A percentile compares a stretch with the other conserved stretches of the same genome.
Evolutionary conservation across 208 protist genomes (phyloP).

Genomic region (Trypanosoma boissoni): DNA sequence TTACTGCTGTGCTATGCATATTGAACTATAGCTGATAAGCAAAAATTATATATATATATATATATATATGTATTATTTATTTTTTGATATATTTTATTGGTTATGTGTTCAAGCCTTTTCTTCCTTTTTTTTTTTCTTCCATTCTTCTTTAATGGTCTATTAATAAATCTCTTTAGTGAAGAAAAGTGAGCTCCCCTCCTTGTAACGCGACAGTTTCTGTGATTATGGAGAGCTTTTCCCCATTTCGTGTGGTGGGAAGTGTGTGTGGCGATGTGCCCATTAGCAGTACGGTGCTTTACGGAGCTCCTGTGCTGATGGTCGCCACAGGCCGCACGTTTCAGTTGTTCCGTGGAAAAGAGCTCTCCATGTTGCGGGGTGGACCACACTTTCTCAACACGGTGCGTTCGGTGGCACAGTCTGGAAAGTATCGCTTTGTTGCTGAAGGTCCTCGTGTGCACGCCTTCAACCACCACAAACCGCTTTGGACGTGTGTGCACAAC

Average conservation of each 20-base stretch:
- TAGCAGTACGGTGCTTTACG: slow-evolving; percentile 71
- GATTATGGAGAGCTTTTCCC: slow-evolving; percentile 67
- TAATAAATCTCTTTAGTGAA: slow-evolving; percentile 5
- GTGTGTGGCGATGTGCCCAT: slow-evolving; percentile 72
- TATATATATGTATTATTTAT: not conserved
- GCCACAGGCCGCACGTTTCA: slow-evolving; percentile 79
- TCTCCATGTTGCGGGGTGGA: slow-evolving; percentile 78
- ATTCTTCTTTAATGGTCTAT: not conserved
- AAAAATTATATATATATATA: too few relatives aligned
- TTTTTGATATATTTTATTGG: not conserved
- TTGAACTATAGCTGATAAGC: too few relatives aligned
- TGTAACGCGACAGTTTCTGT: not conserved
- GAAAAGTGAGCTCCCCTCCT: too few relatives aligned
- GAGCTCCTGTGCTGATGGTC: slow-evolving; percentile 74
- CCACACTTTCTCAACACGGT: slow-evolving; percentile 59
- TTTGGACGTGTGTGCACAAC: slow-evolving; percentile 63
- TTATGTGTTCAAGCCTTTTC: not conserved
- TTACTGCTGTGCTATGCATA: too few relatives aligned
- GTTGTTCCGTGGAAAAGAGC: slow-evolving; percentile 79
- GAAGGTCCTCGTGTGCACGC: slow-evolving; percentile 76
- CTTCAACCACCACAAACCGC: slow-evolving; percentile 76
- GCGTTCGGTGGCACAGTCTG: slow-evolving; percentile 66
- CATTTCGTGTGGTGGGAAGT: slow-evolving; percentile 82
- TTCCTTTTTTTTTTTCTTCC: slow-evolving; percentile 1
- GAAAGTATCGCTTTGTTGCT: slow-evolving; percentile 75